phyloP scores from a whole-genome alignment of 1,284 basidiomycete genomes.

The Trichosporon faecale region DNA sequence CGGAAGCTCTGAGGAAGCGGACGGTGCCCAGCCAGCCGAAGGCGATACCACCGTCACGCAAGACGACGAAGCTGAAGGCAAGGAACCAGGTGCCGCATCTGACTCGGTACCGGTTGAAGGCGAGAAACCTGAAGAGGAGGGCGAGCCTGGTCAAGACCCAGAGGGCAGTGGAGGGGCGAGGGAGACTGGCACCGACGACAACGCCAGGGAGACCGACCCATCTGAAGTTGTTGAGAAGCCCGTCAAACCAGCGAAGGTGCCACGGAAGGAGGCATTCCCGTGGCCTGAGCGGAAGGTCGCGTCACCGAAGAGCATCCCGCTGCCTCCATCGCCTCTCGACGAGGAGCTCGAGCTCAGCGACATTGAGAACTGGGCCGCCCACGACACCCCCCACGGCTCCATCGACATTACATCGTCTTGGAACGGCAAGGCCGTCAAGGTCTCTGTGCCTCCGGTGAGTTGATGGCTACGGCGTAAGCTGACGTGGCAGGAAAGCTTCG shows the following conservation, averaged over 20 bases:
- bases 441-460: slow-evolving; percentile 16
- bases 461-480: neutral
- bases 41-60: neutral
- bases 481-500: neutral
- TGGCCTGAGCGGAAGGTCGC: slow-evolving; percentile 15
- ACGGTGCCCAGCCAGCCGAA: neutral
- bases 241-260: neutral
- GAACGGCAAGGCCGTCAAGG: slow-evolving; percentile 14
- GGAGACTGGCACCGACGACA: neutral
- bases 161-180: neutral
- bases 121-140: neutral
- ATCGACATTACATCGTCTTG: slow-evolving; percentile 9
- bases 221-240: neutral
- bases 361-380: slow-evolving; percentile 9
- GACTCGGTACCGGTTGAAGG: neutral
- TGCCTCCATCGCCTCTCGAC: slow-evolving; percentile 20
- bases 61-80: neutral
- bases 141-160: neutral
- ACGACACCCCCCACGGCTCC: neutral
- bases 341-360: slow-evolving; percentile 10
- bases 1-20: neutral
- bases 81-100: neutral
- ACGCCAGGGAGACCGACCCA: neutral
- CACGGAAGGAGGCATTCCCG: slow-evolving; percentile 20
- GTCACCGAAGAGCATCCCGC: slow-evolving; percentile 11